Evolutionary conservation across 768 basidiomycete species (phyloP), one percentile per base, ranked within the genome.

Genomic region (Melanogaster broomeanus): DNA sequence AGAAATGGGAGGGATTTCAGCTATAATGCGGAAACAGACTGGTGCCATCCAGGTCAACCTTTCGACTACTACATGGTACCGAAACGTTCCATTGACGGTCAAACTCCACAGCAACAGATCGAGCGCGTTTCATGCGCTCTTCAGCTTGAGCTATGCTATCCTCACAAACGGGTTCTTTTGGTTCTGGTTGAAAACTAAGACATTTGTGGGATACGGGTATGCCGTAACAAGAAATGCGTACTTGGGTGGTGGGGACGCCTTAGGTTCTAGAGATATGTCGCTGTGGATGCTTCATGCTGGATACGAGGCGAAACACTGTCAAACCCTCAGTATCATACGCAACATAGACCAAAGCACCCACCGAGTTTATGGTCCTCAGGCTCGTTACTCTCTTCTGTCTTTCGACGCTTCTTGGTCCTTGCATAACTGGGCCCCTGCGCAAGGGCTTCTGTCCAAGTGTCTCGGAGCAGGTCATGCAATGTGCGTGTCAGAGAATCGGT

Each of bases 301-400:
- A 82, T 15, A 83, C 54, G 19, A 83, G 73, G 15, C 79, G 76
- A 55, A 83, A 83, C 28, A 65, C 80, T 82, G 31, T 18, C 31
- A 30, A 25, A 34, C 25, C 12, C 40, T 45, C 19, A 48, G 30
- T 30, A 28, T 18, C 25, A 41, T 40, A 57, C 22, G 3, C 27
- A 0, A 37, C 16, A 27, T 30, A n/a, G 30, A 34, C 10, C 30
- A 15, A 34, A 4, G 13, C n/a, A 48, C 55, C 22, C 43, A 53
- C 48, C 25, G 25, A 45, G 42, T 8, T 42, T 30, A 10, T 21
- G 21, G 3, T 47, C 45, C 10, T 52, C 37, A 21, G 35, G 15
- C 5, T 21, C 6, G n/a, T 6, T 25, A 33, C 2, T n/a, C 38
- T 50, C 46, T 27, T 50, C 18, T n/a, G 48, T n/a, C 45, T 57